phyloP scores from a whole-genome alignment of 495 filamentous ascomycete species.

The Daldinia caldariorum region DNA sequence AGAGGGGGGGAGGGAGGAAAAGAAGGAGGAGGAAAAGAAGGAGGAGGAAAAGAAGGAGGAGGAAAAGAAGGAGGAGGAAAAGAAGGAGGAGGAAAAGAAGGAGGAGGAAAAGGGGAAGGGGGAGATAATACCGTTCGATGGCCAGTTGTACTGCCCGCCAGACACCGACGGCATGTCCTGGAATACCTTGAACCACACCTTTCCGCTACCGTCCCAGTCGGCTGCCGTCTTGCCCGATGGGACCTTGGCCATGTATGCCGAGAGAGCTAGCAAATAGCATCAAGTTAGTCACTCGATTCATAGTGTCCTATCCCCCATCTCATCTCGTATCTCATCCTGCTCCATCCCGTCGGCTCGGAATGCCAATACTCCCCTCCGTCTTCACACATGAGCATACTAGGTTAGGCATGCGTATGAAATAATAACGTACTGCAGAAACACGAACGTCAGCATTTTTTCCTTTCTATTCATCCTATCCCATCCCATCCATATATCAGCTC shows the following conservation, averaged over 20 bases:
- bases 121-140: slow-evolving; percentile 51
- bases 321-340: neutral
- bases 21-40: neutral
- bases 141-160: slow-evolving; percentile 55
- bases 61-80: neutral
- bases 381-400: neutral
- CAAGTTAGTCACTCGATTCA: slow-evolving; percentile 13
- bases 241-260: slow-evolving; percentile 65
- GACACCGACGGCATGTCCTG: slow-evolving; percentile 55
- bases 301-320: neutral
- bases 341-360: too few relatives aligned
- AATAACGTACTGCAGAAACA: slow-evolving; percentile 23
- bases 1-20: neutral
- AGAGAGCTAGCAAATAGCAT: slow-evolving; percentile 48
- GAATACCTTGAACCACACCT: slow-evolving; percentile 65
- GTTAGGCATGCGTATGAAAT: neutral
- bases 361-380: neutral
- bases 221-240: slow-evolving; percentile 56
- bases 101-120: too few relatives aligned
- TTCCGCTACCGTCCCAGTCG: slow-evolving; percentile 59
- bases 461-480: neutral
- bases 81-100: neutral
- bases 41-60: neutral
- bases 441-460: slow-evolving; percentile 8
- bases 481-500: too few relatives aligned